phyloP scores from a whole-genome alignment of 139 green algal species.

The Tetraselmis chui region DNA sequence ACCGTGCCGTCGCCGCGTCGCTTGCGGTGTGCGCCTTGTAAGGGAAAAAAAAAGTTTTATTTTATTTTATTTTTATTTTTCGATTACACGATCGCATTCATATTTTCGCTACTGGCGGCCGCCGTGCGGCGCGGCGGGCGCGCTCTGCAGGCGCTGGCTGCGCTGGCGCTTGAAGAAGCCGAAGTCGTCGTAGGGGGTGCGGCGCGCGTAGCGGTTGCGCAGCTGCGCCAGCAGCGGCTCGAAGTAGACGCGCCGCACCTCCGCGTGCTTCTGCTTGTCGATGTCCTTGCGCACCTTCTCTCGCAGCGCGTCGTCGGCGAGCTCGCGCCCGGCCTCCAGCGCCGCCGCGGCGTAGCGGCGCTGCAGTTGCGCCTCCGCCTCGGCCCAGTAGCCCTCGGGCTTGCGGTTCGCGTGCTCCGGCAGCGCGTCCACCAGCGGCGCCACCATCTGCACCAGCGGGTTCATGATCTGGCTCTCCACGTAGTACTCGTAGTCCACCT shows the following conservation, averaged over 20 bases:
- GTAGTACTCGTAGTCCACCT: conserved; percentile 16
- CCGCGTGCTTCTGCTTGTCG: not conserved
- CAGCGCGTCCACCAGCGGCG: conserved; percentile 6
- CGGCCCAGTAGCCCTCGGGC: not conserved
- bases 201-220: not conserved
- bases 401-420: conserved; percentile 1
- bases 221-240: not conserved
- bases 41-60: too few species aligned
- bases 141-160: too few species aligned
- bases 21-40: too few species aligned
- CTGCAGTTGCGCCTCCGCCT: too few species aligned
- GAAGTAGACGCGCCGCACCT: conserved; percentile 7
- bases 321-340: not conserved
- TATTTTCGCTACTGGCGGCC: too few species aligned
- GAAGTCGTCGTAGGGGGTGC: not conserved
- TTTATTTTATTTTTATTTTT: too few species aligned
- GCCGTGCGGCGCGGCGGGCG: too few species aligned
- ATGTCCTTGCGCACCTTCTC: not conserved
- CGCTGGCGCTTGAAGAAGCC: too few species aligned
- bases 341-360: not conserved
- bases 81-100: too few species aligned
- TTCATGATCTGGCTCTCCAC: conserved; percentile 24
- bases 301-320: not conserved
- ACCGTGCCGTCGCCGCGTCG: too few species aligned
- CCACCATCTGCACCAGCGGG: conserved; percentile 11